Base-by-base conservation (phyloP, 441 rosid genomes). In the Bocquillonia castaneifolia region DNA sequence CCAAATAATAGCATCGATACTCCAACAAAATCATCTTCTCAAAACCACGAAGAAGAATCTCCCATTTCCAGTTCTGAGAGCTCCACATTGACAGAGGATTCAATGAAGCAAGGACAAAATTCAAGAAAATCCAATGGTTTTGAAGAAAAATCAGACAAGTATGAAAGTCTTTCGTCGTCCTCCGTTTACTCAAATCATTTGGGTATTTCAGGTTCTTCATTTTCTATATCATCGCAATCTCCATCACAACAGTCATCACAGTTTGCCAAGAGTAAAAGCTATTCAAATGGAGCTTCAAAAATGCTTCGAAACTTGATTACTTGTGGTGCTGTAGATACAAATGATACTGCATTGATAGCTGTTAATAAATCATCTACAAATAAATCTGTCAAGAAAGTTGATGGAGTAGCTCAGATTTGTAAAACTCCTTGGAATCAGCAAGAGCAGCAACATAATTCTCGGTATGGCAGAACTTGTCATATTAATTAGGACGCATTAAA, bases 281-380 rank as follows among this genome's bases (percentile, higher is more conserved):
- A 64, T 59, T 69, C 84, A 10, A 76, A 53, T 10, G 78, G 86
- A 57, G 76, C 85, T 36, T 76, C 89, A 0, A 73, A 71, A 26
- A 70, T 80, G 76, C 64, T 90, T 22, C 65, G 89, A 48, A 84
- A 70, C 70, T 76, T 82, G 67, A 67, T 86, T 47, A 78, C 66
- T 34, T 90, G 96, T 45, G 81, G 93, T 14, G 80, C 85, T 54
- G 73, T 66, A 23, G 86, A 80, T 34, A 81, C 85, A 13, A 78
- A 84, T 61, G 88, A 88, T 26, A 71, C 78, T 28, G 88, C 77
- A 28, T 34, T 86, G 22, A 77, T 84, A 53, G 67, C 63, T 54
- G 53, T 75, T 68, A 74, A 76, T 44, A 68, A 37, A 63, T 52
- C 32, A 23, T 6, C 50, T 37, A 3, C 14, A 12, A 45, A 48